phyloP scores from a whole-genome alignment of 805 yeast genomes.

The Saturnispora saitoi region DNA sequence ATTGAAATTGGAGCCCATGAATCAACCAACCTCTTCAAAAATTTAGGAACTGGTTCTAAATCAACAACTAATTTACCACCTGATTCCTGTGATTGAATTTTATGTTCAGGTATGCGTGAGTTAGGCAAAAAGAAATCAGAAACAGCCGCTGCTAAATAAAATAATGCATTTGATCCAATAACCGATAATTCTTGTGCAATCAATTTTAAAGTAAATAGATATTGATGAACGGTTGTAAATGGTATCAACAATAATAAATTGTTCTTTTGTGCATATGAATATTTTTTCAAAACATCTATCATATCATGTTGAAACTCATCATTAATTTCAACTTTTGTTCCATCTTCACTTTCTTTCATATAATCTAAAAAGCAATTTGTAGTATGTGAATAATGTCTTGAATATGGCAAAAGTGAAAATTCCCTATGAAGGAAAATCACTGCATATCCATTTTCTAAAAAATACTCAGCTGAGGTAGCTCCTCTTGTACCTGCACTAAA shows the following conservation, averaged over 20 bases:
- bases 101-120: conserved; percentile 82
- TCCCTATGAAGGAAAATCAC: conserved; percentile 91
- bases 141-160: conserved; percentile 95
- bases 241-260: conserved; percentile 63
- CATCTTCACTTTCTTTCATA: conserved; percentile 43
- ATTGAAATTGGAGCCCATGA: conserved; percentile 93
- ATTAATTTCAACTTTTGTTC: conserved; percentile 48
- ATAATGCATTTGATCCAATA: conserved; percentile 52
- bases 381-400: conserved; percentile 81
- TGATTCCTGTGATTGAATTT: conserved; percentile 71
- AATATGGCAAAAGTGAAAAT: conserved; percentile 83
- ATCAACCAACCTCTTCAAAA: conserved; percentile 77
- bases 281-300: conserved; percentile 50
- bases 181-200: conserved; percentile 52
- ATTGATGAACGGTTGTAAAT: conserved; percentile 92
- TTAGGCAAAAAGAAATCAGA: conserved; percentile 91
- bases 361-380: conserved; percentile 82
- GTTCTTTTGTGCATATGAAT: conserved; percentile 39
- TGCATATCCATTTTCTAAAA: conserved; percentile 77
- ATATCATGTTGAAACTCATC: conserved; percentile 53
- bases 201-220: conserved; percentile 70
- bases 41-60: conserved; percentile 94
- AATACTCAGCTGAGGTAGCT: conserved; percentile 89
- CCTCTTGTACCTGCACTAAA: conserved; percentile 98
- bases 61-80: conserved; percentile 75